A percentile compares a stretch with the other conserved stretches of the same genome.
Conservation (phyloP, 1,139 yeast species). For the Magnusiomyces suaveolens region DNA sequence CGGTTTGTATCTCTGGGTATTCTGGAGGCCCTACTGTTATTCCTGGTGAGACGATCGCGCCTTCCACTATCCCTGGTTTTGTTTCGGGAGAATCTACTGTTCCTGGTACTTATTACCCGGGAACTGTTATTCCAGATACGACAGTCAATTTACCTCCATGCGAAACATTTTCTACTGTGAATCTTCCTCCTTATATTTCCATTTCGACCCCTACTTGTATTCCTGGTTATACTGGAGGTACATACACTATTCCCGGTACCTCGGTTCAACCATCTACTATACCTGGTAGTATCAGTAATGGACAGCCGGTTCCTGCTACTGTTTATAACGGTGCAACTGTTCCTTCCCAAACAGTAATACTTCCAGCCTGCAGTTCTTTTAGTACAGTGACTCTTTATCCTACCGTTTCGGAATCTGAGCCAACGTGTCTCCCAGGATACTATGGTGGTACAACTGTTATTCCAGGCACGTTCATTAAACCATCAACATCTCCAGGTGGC, state of each 20-base stretch:
- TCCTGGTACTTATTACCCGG: constrained; percentile 10
- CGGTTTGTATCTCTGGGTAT: constrained; percentile 1
- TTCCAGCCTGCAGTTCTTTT: constrained; percentile 4
- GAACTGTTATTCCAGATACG: constrained; percentile 6
- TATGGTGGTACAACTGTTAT: constrained; percentile 2
- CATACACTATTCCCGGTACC: constrained; percentile 5
- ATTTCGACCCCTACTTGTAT: constrained; percentile 5
- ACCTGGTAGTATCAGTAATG: constrained; percentile 7
- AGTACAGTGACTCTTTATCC: constrained; percentile 6
- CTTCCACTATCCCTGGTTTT: constrained; percentile 1
- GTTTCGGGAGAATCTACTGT: neutral
- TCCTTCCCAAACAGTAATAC: constrained; percentile 8
- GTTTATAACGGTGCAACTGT: constrained; percentile 3
- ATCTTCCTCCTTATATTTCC: neutral
- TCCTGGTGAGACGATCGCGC: constrained; percentile 2
- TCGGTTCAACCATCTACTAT: constrained; percentile 6
- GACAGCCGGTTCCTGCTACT: constrained; percentile 9
- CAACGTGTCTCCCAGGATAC: constrained; percentile 6
- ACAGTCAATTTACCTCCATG: constrained; percentile 9
- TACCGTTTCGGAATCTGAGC: constrained; percentile 3
- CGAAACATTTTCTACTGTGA: constrained; percentile 7
- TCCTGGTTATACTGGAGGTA: constrained; percentile 1
- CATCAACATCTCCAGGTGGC: constrained; percentile 4
- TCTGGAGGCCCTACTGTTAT: constrained; percentile 4
- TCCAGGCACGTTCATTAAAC: constrained; percentile 2